These are phyloP conservation scores for Saccharomyces hybrid DNA, from an alignment of 1,139 yeast genomes.

Conservation along the genomic window DNA sequence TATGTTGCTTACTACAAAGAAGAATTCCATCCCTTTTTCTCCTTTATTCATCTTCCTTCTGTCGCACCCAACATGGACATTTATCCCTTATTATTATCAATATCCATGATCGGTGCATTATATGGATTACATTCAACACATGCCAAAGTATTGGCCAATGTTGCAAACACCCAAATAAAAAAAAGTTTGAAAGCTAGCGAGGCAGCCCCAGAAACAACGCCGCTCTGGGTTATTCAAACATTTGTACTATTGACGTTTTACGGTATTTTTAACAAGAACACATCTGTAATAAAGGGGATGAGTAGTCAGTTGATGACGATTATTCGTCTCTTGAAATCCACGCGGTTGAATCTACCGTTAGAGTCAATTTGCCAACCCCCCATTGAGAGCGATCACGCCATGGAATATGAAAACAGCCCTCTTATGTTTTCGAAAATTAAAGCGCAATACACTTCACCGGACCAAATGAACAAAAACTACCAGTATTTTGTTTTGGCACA, in stretches of 20 bases:
- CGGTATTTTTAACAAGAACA: conserved; percentile 74
- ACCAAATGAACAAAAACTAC: conserved; percentile 45
- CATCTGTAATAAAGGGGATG: conserved; percentile 62
- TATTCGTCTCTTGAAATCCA: conserved; percentile 71
- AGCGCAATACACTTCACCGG: conserved; percentile 30
- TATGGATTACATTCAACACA: conserved; percentile 76
- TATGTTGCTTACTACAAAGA: conserved; percentile 63
- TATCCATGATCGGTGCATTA: conserved; percentile 88
- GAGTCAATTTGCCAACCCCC: conserved; percentile 60
- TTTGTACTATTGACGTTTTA: conserved; percentile 71
- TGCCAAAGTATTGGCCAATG: conserved; percentile 68
- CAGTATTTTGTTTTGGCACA: conserved; percentile 75
- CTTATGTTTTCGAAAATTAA: conserved; percentile 30
- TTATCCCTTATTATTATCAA: conserved; percentile 66
- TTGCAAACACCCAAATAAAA: conserved; percentile 70
- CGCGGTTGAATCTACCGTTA: conserved; percentile 64
- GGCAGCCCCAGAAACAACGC: conserved; percentile 54
- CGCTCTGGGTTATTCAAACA: conserved; percentile 81
- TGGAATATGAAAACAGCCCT: conserved; percentile 30
- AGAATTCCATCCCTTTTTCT: conserved; percentile 73
- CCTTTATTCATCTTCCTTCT: conserved; percentile 73
- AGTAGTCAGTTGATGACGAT: conserved; percentile 70
- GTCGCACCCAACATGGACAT: conserved; percentile 52
- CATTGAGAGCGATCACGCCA: conserved; percentile 28
- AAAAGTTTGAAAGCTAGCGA: conserved; percentile 58